A percentile compares a stretch with the other conserved stretches of the same genome.
Conservation (phyloP, 2,329 filamentous ascomycete species). For the Golovinomyces cichoracearum region DNA sequence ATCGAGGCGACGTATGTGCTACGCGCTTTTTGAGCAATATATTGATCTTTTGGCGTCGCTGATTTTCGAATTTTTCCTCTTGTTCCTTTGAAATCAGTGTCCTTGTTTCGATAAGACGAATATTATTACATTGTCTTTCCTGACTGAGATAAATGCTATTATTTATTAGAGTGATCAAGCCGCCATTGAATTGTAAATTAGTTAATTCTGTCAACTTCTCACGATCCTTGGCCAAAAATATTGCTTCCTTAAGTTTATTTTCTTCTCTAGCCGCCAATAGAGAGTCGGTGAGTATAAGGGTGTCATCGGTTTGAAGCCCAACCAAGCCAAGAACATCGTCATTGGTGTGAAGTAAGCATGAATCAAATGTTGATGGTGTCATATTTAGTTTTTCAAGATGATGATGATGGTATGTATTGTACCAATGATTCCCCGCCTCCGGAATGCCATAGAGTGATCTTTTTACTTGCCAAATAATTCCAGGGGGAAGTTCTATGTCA, state of each 20-base stretch:
- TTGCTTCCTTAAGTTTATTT: not conserved
- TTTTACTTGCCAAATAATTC: too few relatives aligned
- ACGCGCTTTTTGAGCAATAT: not conserved
- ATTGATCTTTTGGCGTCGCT: not conserved
- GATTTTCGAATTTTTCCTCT: not conserved
- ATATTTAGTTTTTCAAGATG: slow-evolving; percentile 1
- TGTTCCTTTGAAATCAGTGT: not conserved
- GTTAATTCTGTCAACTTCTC: not conserved
- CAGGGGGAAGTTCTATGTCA: not conserved
- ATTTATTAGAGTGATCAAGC: not conserved
- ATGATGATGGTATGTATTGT: too few relatives aligned
- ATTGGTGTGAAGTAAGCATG: slow-evolving; percentile 1
- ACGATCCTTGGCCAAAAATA: slow-evolving; percentile 1
- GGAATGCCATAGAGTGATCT: too few relatives aligned
- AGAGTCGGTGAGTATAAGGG: not conserved
- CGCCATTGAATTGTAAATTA: not conserved
- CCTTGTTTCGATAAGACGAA: not conserved
- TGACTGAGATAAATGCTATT: not conserved
- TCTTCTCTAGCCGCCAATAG: not conserved
- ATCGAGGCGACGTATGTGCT: not conserved
- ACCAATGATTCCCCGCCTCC: too few relatives aligned
- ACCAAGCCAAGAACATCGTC: not conserved
- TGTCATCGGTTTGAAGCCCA: not conserved
- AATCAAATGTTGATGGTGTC: not conserved
- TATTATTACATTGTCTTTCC: not conserved